Evolutionary conservation across 257 asterid species (phyloP).

Genomic region (Nicotiana obtusifolia): DNA sequence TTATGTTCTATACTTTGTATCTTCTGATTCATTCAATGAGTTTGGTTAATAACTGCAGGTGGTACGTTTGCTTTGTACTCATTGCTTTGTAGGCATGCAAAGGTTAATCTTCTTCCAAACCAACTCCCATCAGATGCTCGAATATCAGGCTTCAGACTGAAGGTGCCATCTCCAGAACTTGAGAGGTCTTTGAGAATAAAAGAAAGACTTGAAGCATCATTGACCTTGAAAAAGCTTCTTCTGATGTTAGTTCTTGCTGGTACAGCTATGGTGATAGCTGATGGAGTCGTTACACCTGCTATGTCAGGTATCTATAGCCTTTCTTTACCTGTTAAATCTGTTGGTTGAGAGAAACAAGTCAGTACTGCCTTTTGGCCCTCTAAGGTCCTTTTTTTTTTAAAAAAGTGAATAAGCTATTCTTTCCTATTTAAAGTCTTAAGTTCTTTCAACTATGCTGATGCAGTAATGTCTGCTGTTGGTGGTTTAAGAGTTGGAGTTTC

Average conservation of each 20-base stretch:
- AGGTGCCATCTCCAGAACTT: conserved; percentile 96
- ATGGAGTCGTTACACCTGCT: conserved; percentile 97
- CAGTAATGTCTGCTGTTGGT: conserved; percentile 96
- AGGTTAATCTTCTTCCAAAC: conserved; percentile 94
- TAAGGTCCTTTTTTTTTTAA: neutral
- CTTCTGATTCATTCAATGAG: neutral
- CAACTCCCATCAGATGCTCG: conserved; percentile 91
- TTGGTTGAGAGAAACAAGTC: neutral
- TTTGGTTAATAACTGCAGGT: conserved; percentile 55
- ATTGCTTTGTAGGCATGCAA: conserved; percentile 95
- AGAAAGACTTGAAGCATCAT: conserved; percentile 90
- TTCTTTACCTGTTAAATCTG: neutral
- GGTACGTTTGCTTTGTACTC: conserved; percentile 99
- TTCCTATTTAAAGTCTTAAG: conserved; percentile 13
- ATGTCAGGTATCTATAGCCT: conserved; percentile 73
- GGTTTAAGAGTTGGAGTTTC: conserved; percentile 91
- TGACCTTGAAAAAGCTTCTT: conserved; percentile 78
- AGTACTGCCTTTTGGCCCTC: conserved; percentile 5
- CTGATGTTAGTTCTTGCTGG: conserved; percentile 95
- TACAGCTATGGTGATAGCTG: conserved; percentile 99
- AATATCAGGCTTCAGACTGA: conserved; percentile 85
- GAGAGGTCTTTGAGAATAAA: conserved; percentile 95
- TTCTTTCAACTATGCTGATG: conserved; percentile 23
- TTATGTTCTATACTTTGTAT: neutral
- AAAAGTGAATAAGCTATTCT: neutral